Percentiles rank a stretch among this genome's conserved stretches.
These are phyloP conservation scores for Myrica gale DNA, from an alignment of 306 rosid genomes.

Conservation along the genomic window DNA sequence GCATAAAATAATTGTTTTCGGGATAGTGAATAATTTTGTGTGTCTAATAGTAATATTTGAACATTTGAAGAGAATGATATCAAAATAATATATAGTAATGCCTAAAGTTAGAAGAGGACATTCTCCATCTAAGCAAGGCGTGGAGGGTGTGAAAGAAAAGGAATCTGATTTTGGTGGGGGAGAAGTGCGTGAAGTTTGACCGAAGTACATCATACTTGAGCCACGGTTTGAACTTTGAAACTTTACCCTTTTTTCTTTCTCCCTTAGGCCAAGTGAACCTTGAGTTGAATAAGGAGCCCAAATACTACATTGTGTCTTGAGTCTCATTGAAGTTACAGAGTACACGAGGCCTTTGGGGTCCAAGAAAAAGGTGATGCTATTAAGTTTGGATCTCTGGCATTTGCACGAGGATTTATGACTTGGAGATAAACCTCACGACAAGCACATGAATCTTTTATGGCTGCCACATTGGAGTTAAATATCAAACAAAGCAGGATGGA, in stretches of 20 bases:
- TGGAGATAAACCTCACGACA: neutral
- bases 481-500: neutral
- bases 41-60: constrained; percentile 21
- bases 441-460: neutral
- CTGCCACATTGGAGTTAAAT: neutral
- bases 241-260: neutral
- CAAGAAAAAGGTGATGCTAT: constrained; percentile 1
- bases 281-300: neutral
- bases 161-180: constrained; percentile 39
- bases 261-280: neutral
- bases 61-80: constrained; percentile 56
- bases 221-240: constrained; percentile 20
- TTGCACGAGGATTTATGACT: neutral
- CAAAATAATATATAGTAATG: constrained; percentile 33
- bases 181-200: constrained; percentile 44
- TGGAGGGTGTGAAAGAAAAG: constrained; percentile 29
- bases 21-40: constrained; percentile 9
- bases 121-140: constrained; percentile 34
- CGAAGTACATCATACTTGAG: constrained; percentile 21
- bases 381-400: neutral
- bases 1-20: constrained; percentile 12
- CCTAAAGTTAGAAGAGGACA: constrained; percentile 24
- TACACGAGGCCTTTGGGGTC: neutral
- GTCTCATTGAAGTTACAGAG: neutral
- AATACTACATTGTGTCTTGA: no score